These are phyloP conservation scores for Chloris gayana DNA, from an alignment of 176 grass and related monocot species.

Conservation along the genomic window DNA sequence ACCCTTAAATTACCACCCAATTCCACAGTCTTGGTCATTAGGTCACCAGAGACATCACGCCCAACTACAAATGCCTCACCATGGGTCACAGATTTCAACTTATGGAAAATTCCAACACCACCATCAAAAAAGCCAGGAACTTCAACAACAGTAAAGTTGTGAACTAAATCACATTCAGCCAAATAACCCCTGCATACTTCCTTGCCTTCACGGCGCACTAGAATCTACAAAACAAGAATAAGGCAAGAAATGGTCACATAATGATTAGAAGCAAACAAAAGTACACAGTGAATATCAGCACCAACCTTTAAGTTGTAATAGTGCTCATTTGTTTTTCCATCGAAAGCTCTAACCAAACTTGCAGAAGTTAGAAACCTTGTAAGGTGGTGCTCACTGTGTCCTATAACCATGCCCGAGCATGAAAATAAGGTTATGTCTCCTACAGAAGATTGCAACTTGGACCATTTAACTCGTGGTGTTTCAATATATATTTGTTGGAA, in stretches of 20 bases:
- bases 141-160: slow-evolving; percentile 19
- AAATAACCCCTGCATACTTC: background rate
- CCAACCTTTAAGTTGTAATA: slow-evolving; percentile 7
- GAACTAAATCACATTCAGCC: slow-evolving; percentile 7
- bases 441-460: background rate
- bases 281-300: background rate
- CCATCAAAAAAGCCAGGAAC: background rate
- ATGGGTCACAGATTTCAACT: background rate
- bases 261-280: background rate
- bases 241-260: background rate
- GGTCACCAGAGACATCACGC: background rate
- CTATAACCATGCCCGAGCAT: slow-evolving; percentile 3
- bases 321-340: background rate
- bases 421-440: background rate
- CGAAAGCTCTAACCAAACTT: background rate
- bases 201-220: background rate
- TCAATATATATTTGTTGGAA: too few relatives aligned
- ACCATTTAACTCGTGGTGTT: background rate
- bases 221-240: background rate
- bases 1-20: background rate
- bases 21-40: background rate
- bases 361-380: background rate
- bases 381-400: background rate
- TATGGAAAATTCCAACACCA: background rate
- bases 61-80: background rate